Conservation (phyloP, 805 yeast genomes). For the Lachancea waltii region DNA sequence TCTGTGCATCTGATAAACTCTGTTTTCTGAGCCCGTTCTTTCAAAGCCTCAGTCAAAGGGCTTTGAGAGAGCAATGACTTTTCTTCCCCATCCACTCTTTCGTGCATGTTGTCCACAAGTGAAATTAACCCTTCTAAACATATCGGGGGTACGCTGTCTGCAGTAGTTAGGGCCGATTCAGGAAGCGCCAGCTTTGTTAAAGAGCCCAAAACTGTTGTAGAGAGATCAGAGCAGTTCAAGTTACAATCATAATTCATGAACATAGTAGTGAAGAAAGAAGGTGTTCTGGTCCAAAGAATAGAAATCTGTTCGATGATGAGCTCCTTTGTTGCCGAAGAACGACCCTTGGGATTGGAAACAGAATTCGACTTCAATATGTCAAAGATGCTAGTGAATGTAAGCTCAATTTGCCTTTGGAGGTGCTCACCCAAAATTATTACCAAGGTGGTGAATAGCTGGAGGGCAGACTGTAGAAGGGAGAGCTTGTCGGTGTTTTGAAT, state of each 20-base stretch:
- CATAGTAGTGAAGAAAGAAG: constrained; percentile 65
- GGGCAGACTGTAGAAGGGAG: constrained; percentile 62
- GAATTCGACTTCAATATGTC: constrained; percentile 38
- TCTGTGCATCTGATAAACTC: constrained; percentile 72
- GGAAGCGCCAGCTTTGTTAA: constrained; percentile 77
- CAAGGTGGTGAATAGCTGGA: constrained; percentile 69
- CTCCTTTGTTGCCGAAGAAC: constrained; percentile 56
- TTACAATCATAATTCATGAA: constrained; percentile 88
- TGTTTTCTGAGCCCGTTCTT: constrained; percentile 48
- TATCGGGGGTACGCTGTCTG: constrained; percentile 86
- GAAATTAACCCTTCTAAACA: constrained; percentile 84
- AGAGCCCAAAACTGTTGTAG: constrained; percentile 58
- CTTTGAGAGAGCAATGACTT: neutral
- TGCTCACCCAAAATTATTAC: constrained; percentile 57
- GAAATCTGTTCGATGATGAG: constrained; percentile 78
- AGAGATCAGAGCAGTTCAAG: constrained; percentile 74
- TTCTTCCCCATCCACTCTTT: constrained; percentile 29
- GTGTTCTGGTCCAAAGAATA: constrained; percentile 73
- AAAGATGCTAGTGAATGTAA: constrained; percentile 58
- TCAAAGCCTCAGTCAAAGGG: constrained; percentile 19
- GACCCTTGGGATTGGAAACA: constrained; percentile 20
- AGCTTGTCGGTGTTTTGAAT: constrained; percentile 68
- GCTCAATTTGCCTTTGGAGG: constrained; percentile 75
- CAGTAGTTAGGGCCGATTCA: constrained; percentile 70
- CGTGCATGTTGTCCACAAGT: constrained; percentile 56